Conservation (phyloP, 2,329 filamentous ascomycete genomes). For the Fusarium sulawesiense region DNA sequence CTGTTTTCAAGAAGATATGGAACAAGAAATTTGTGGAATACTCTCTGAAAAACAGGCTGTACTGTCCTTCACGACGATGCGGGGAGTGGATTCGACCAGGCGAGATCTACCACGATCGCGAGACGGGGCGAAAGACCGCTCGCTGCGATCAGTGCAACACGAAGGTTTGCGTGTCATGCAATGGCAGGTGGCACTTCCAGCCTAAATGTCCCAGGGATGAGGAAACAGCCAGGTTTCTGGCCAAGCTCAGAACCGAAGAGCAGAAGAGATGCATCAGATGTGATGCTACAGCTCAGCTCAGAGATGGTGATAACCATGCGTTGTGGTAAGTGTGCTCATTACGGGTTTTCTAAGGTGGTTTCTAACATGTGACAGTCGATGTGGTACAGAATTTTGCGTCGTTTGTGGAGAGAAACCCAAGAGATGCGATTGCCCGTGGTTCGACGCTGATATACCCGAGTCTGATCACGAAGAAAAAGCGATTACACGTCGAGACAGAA, state of each 20-base stretch:
- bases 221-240: constrained; percentile 71
- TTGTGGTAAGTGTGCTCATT: constrained; percentile 71
- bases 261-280: constrained; percentile 84
- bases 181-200: constrained; percentile 76
- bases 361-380: constrained; percentile 64
- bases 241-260: constrained; percentile 73
- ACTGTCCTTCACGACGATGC: constrained; percentile 79
- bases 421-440: constrained; percentile 83
- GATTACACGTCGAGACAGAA: constrained; percentile 53
- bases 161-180: constrained; percentile 80
- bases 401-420: constrained; percentile 86
- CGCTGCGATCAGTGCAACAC: constrained; percentile 77
- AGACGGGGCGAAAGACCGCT: constrained; percentile 71
- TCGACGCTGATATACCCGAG: constrained; percentile 70
- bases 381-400: constrained; percentile 88
- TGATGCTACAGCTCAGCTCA: constrained; percentile 78
- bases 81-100: constrained; percentile 83
- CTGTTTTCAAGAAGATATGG: constrained; percentile 81
- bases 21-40: constrained; percentile 84
- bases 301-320: constrained; percentile 90
- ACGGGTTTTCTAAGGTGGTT: not conserved
- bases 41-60: constrained; percentile 78
- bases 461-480: constrained; percentile 66
- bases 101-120: constrained; percentile 69
- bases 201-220: constrained; percentile 78